Conservation (phyloP, 805 yeast genomes). For the Cyberlindnera galapagoensis region DNA sequence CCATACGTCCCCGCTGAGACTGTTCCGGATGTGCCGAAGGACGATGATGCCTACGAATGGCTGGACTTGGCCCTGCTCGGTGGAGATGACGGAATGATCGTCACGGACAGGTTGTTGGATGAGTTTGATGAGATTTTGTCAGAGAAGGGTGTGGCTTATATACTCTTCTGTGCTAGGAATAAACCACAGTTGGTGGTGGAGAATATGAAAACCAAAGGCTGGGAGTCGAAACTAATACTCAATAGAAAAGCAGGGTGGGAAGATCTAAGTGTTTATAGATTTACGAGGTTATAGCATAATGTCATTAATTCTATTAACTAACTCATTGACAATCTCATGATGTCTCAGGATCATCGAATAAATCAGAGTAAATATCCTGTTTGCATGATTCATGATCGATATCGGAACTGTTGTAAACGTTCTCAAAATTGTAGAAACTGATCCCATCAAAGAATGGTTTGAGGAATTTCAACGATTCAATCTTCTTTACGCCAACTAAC, state of each 20-base stretch:
- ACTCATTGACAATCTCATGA: slow-evolving; percentile 1
- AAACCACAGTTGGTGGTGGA: slow-evolving; percentile 58
- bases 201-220: slow-evolving; percentile 40
- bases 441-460: slow-evolving; percentile 61
- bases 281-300: slow-evolving; percentile 25
- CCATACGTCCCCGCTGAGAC: slow-evolving; percentile 90
- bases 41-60: slow-evolving; percentile 56
- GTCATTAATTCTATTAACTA: neutral
- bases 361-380: slow-evolving; percentile 53
- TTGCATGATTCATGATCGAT: slow-evolving; percentile 42
- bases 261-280: slow-evolving; percentile 68
- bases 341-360: slow-evolving; percentile 28
- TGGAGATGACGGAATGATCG: slow-evolving; percentile 85
- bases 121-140: slow-evolving; percentile 47
- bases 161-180: slow-evolving; percentile 88
- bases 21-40: slow-evolving; percentile 55
- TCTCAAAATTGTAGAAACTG: slow-evolving; percentile 59
- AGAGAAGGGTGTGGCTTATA: slow-evolving; percentile 68
- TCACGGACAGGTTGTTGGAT: slow-evolving; percentile 61
- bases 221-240: slow-evolving; percentile 50
- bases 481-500: slow-evolving; percentile 33
- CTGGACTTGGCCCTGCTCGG: slow-evolving; percentile 87
- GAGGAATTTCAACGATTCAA: slow-evolving; percentile 40
- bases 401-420: slow-evolving; percentile 45
- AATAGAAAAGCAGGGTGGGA: slow-evolving; percentile 95